Evolutionary conservation across 139 green algal genomes (phyloP).

Genomic region (Volvox reticuliferus): DNA sequence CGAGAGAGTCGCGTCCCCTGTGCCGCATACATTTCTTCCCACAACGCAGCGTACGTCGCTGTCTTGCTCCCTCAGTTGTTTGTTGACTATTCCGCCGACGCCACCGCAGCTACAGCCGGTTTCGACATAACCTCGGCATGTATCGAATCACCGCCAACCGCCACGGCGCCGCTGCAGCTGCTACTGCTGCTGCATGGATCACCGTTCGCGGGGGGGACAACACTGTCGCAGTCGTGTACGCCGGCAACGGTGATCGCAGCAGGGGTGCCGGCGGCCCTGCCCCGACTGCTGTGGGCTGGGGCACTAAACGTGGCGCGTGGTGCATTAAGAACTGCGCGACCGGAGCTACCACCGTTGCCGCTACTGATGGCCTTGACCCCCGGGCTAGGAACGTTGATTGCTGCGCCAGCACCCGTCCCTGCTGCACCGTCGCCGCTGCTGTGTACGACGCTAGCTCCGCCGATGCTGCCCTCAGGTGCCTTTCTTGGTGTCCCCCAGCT

Average conservation of each 20-base stretch:
- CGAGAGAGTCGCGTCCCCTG: too few species aligned
- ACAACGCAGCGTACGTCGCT: too few species aligned
- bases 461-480: not conserved
- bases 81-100: too few species aligned
- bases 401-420: not conserved
- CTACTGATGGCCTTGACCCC: not conserved
- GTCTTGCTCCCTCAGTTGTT: too few species aligned
- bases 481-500: not conserved
- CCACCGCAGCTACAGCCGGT: too few species aligned
- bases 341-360: not conserved
- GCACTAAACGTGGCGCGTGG: not conserved
- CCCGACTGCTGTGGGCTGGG: not conserved
- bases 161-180: conserved; percentile 3
- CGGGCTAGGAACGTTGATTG: not conserved
- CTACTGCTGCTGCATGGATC: not conserved
- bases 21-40: too few species aligned
- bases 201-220: not conserved
- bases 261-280: not conserved
- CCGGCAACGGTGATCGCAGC: not conserved
- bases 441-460: not conserved
- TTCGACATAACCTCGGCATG: too few species aligned
- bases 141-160: too few species aligned
- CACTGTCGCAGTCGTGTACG: not conserved
- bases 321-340: not conserved
- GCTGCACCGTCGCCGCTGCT: not conserved